These are phyloP conservation scores for Corchorus capsularis DNA, from an alignment of 345 rosid genomes.

Conservation along the genomic window DNA sequence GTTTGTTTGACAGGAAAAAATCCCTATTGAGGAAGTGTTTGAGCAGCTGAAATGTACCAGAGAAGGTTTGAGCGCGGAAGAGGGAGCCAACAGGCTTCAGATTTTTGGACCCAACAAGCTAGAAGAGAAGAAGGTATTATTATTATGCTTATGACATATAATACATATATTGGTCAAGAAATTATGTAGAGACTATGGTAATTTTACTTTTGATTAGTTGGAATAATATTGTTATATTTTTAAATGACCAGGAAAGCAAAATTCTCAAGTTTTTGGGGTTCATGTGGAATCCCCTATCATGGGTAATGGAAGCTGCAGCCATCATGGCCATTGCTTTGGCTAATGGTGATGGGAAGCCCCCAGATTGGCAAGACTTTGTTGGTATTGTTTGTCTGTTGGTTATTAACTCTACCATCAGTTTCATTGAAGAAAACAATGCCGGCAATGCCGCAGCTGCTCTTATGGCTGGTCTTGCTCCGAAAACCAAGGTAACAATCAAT, in stretches of 20 bases:
- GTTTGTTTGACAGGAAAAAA: conserved; percentile 54
- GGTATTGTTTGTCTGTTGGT: conserved; percentile 74
- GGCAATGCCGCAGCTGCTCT: conserved; percentile 94
- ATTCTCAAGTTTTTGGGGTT: conserved; percentile 80
- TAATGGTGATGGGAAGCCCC: conserved; percentile 69
- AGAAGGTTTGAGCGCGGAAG: conserved; percentile 61
- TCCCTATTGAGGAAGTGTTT: conserved; percentile 89
- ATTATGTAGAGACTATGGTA: neutral
- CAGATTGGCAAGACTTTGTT: conserved; percentile 78
- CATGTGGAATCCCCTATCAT: conserved; percentile 91
- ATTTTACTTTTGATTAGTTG: neutral
- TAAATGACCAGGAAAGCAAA: conserved; percentile 62
- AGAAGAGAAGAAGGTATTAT: conserved; percentile 75
- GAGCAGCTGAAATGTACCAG: conserved; percentile 76
- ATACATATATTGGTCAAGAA: too few relatives aligned
- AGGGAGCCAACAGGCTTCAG: conserved; percentile 74
- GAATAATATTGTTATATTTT: neutral
- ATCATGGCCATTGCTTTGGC: conserved; percentile 88
- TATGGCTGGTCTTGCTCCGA: conserved; percentile 78
- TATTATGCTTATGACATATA: neutral
- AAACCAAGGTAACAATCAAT: conserved; percentile 58
- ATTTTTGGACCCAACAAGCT: conserved; percentile 92
- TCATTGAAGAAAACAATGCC: conserved; percentile 84
- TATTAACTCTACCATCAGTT: conserved; percentile 84
- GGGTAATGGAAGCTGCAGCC: conserved; percentile 96